Evolutionary conservation across 352 stramenopile genomes (phyloP).

Genomic region (Pythium periplocum): DNA sequence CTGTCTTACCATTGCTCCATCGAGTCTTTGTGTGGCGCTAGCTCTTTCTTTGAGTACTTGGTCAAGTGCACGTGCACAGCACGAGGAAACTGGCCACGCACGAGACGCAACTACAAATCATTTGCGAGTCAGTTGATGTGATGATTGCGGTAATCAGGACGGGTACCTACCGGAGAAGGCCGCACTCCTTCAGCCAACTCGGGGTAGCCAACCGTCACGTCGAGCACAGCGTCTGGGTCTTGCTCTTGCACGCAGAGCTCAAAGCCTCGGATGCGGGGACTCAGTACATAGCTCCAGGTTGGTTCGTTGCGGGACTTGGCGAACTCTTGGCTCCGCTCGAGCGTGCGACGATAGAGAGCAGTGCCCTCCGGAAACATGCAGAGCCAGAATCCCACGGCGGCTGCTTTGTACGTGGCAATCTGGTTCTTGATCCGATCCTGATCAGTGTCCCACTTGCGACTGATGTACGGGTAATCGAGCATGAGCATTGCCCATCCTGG

Average conservation of each 20-base stretch:
- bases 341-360: constrained; percentile 60
- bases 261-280: constrained; percentile 63
- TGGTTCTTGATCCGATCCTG: constrained; percentile 35
- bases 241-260: constrained; percentile 60
- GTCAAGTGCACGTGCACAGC: constrained; percentile 74
- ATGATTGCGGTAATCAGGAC: no score
- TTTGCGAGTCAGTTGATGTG: background rate
- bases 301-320: constrained; percentile 35
- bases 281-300: constrained; percentile 61
- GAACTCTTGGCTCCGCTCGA: constrained; percentile 58
- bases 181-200: constrained; percentile 63
- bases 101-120: constrained; percentile 41
- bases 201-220: constrained; percentile 73
- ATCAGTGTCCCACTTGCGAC: constrained; percentile 67
- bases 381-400: constrained; percentile 42
- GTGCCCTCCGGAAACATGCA: constrained; percentile 81
- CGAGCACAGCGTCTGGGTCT: constrained; percentile 60
- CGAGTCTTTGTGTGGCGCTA: constrained; percentile 35
- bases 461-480: constrained; percentile 69
- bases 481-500: constrained; percentile 66
- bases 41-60: constrained; percentile 37
- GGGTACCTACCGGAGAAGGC: constrained; percentile 44
- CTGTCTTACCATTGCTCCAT: constrained; percentile 41
- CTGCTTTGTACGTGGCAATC: constrained; percentile 52
- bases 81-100: constrained; percentile 54